These are phyloP conservation scores for Quercus wislizeni DNA, from an alignment of 306 rosid species.

Conservation along the genomic window DNA sequence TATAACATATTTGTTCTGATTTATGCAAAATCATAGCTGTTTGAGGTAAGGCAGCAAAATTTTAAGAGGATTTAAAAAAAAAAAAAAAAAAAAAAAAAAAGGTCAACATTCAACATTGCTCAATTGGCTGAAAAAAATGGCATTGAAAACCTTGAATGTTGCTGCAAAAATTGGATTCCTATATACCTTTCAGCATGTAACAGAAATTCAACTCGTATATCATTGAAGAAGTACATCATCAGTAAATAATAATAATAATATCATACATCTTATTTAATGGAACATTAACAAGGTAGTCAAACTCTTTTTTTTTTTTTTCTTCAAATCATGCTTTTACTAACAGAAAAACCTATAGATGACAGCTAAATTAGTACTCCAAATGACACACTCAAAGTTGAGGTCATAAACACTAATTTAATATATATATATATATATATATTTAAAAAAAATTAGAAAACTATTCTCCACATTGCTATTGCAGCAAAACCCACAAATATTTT, in stretches of 20 bases:
- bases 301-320: too few species aligned
- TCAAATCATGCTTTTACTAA: too few species aligned
- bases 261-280: too few species aligned
- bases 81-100: neutral
- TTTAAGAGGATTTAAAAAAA: neutral
- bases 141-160: neutral
- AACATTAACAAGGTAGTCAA: too few species aligned
- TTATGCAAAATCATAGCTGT: neutral
- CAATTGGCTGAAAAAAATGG: neutral
- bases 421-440: too few species aligned
- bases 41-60: neutral
- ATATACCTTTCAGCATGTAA: neutral
- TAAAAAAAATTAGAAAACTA: neutral
- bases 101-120: neutral
- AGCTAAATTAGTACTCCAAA: too few species aligned
- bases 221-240: too few species aligned
- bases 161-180: neutral
- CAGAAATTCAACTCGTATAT: neutral
- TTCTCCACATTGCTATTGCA: neutral
- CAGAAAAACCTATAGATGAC: too few species aligned
- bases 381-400: too few species aligned
- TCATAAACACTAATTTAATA: too few species aligned
- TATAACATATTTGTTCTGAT: too few species aligned
- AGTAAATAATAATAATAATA: too few species aligned
- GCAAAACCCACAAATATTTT: slow-evolving; percentile 7